Conservation (phyloP, 2,329 filamentous ascomycete genomes). For the Penicillium sp. region DNA sequence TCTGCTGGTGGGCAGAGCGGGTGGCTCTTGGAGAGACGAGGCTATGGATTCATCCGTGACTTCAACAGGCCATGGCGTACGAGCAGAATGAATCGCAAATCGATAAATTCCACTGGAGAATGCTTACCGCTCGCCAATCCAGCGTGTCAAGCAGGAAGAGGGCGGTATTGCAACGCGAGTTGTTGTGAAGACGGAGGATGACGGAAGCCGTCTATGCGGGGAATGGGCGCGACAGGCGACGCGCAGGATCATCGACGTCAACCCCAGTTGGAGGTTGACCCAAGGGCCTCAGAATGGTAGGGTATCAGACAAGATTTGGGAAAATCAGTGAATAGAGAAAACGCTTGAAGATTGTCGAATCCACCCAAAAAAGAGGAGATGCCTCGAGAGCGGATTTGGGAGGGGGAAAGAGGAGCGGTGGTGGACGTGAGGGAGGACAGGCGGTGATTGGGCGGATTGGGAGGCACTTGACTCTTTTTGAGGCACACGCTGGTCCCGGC, state of each 20-base stretch:
- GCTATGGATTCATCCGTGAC: conserved; percentile 44
- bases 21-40: conserved; percentile 38
- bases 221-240: conserved; percentile 28
- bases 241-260: conserved; percentile 27
- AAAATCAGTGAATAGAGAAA: conserved; percentile 2
- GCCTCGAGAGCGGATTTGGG: conserved; percentile 11
- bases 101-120: conserved; percentile 12
- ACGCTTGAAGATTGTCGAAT: not conserved
- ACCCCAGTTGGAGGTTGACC: conserved; percentile 22
- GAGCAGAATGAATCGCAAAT: conserved; percentile 7
- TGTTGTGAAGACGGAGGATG: conserved; percentile 18
- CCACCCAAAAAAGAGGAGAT: conserved; percentile 5
- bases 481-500: too few species aligned
- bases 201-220: conserved; percentile 27
- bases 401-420: conserved; percentile 8
- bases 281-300: not conserved
- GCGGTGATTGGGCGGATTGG: conserved; percentile 30
- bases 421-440: conserved; percentile 14
- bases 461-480: conserved; percentile 2
- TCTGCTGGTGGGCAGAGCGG: conserved; percentile 49
- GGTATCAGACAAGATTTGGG: conserved; percentile 2
- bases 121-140: not conserved
- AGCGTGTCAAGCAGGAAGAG: not conserved
- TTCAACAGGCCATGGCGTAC: conserved; percentile 44
- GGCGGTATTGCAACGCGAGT: conserved; percentile 4